Percentiles rank a stretch among this genome's conserved stretches.
Evolutionary conservation across 805 yeast species (phyloP).

Genomic region (Nakazawaea ishiwadae): DNA sequence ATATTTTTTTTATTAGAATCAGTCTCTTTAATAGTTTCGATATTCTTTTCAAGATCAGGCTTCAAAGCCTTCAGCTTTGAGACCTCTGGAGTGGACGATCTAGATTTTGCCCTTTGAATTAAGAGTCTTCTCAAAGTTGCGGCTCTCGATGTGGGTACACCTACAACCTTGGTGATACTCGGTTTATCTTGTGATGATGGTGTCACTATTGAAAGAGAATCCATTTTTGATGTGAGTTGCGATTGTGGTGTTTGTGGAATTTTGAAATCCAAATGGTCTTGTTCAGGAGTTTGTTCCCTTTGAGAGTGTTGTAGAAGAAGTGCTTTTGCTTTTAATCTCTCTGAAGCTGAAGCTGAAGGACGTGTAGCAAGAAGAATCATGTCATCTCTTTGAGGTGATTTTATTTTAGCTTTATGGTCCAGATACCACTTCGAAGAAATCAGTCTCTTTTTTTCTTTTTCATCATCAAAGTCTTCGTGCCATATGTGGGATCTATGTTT

Average conservation of each 20-base stretch:
- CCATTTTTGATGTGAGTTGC: not conserved
- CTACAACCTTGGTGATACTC: too few relatives aligned
- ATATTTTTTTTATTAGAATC: too few relatives aligned
- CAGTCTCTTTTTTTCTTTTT: conserved; percentile 18
- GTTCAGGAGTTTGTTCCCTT: not conserved
- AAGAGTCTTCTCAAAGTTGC: not conserved
- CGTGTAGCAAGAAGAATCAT: not conserved
- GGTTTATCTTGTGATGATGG: not conserved
- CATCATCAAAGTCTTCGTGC: conserved; percentile 30
- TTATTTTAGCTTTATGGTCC: too few relatives aligned
- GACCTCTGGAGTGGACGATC: not conserved
- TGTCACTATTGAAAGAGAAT: not conserved
- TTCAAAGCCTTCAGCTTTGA: too few relatives aligned
- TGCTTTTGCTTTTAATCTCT: not conserved
- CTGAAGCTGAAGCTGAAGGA: not conserved
- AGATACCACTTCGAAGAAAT: too few relatives aligned
- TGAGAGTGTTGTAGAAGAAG: not conserved
- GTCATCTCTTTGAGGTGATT: conserved; percentile 1
- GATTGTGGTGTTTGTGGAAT: not conserved
- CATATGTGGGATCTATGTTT: conserved; percentile 29
- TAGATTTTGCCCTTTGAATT: not conserved
- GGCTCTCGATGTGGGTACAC: not conserved
- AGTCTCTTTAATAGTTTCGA: too few relatives aligned
- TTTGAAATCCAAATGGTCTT: not conserved
- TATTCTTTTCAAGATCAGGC: too few relatives aligned